phyloP scores from a whole-genome alignment of 129 eudicot species.

The Flaveria linearis region DNA sequence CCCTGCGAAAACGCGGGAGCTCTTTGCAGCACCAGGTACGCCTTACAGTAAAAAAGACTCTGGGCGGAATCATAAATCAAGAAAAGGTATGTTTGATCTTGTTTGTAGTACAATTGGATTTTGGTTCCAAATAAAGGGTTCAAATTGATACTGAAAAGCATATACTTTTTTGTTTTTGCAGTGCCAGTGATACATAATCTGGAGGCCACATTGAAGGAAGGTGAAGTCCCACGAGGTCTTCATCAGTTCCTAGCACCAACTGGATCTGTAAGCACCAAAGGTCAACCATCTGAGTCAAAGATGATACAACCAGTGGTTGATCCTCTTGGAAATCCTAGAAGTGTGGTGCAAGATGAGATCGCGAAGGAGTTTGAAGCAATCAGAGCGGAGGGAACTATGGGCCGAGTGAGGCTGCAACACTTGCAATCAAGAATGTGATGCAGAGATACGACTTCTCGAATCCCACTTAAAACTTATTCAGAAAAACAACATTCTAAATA shows the following conservation, averaged over 20 bases:
- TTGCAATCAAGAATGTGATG: constrained; percentile 80
- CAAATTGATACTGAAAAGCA: neutral
- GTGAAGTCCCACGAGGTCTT: constrained; percentile 76
- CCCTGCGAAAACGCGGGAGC: too few relatives aligned
- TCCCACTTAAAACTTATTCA: neutral
- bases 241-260: constrained; percentile 45
- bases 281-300: constrained; percentile 23
- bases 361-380: constrained; percentile 62
- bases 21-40: too few relatives aligned
- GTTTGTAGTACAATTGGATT: too few relatives aligned
- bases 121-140: too few relatives aligned
- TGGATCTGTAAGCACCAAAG: constrained; percentile 5
- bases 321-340: constrained; percentile 62
- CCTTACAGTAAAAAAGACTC: too few relatives aligned
- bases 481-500: neutral
- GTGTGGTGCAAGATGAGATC: constrained; percentile 73
- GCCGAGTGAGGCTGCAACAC: constrained; percentile 82
- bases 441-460: constrained; percentile 50
- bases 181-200: constrained; percentile 91
- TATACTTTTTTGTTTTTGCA: constrained; percentile 22
- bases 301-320: constrained; percentile 36
- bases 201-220: constrained; percentile 64
- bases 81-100: too few relatives aligned
- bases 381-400: constrained; percentile 64
- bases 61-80: too few relatives aligned